phyloP scores from a whole-genome alignment of 78 protist genomes.

The Dictyostelium firmibasis region DNA sequence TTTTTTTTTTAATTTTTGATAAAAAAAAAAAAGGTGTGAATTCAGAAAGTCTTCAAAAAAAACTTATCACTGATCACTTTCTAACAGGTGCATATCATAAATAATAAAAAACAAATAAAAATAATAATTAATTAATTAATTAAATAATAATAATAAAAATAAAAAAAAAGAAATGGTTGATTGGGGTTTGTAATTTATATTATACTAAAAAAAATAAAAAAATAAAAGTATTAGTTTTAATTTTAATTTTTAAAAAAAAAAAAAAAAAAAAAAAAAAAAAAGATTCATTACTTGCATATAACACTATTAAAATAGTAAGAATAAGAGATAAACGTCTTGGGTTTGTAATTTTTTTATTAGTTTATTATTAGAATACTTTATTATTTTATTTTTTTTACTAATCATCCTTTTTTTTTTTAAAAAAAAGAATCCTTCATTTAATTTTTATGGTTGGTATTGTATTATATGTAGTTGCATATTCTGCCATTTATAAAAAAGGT shows the following conservation, averaged over 20 bases:
- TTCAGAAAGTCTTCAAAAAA: not conserved
- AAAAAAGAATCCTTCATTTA: constrained; percentile 24
- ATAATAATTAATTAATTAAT: no score
- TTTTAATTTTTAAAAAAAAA: no score
- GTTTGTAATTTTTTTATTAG: not conserved
- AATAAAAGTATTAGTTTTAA: no score
- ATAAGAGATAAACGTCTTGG: constrained; percentile 67
- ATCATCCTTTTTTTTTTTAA: constrained; percentile 24
- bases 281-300: not conserved
- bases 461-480: constrained; percentile 1
- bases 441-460: constrained; percentile 26
- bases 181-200: not conserved
- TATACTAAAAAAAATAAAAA: no score
- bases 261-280: no score
- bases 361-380: not conserved
- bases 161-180: not conserved
- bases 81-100: no score
- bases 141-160: no score
- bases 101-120: no score
- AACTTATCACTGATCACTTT: not conserved
- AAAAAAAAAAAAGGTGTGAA: not conserved
- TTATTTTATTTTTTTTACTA: constrained; percentile 21
- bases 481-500: constrained; percentile 2
- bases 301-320: constrained; percentile 10
- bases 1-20: no score